Conservation (phyloP, 2,329 filamentous ascomycete species). For the Penicillium sp. region DNA sequence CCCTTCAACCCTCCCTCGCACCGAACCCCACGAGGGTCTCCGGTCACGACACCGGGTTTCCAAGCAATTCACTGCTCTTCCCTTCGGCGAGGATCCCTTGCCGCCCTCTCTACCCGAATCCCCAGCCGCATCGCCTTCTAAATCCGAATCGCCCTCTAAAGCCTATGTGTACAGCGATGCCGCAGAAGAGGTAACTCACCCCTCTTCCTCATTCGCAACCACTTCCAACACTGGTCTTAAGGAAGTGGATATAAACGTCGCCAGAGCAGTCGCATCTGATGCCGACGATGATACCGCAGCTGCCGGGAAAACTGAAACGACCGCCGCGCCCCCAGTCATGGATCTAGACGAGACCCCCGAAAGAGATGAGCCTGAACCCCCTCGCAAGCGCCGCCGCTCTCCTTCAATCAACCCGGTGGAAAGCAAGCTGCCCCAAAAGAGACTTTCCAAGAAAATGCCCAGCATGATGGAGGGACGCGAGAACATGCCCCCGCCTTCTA, state of each 20-base stretch:
- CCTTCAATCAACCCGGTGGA: slow-evolving; percentile 25
- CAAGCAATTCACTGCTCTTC: slow-evolving; percentile 30
- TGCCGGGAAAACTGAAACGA: slow-evolving; percentile 11
- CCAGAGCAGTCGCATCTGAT: slow-evolving; percentile 28
- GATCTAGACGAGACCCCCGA: slow-evolving; percentile 16
- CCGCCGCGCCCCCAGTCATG: slow-evolving; percentile 1
- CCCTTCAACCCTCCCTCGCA: slow-evolving; percentile 71
- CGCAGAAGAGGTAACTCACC: slow-evolving; percentile 33
- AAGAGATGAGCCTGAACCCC: slow-evolving; percentile 23
- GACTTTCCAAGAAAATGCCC: slow-evolving; percentile 35
- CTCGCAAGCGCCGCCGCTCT: slow-evolving; percentile 29
- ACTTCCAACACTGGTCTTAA: slow-evolving; percentile 44
- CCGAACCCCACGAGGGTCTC: slow-evolving; percentile 57
- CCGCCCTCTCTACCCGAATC: slow-evolving; percentile 20
- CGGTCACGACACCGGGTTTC: slow-evolving; percentile 49
- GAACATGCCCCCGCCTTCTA: slow-evolving; percentile 35
- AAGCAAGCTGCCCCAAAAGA: slow-evolving; percentile 43
- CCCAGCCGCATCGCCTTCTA: slow-evolving; percentile 42
- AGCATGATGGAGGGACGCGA: slow-evolving; percentile 44
- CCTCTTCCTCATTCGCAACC: slow-evolving; percentile 25
- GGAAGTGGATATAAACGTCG: slow-evolving; percentile 50
- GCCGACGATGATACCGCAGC: slow-evolving; percentile 7
- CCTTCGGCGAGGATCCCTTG: slow-evolving; percentile 30
- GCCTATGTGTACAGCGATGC: slow-evolving; percentile 51
- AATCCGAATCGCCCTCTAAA: slow-evolving; percentile 48